Evolutionary conservation across 2,329 filamentous ascomycete genomes (phyloP), one percentile per base, ranked within the genome.

Genomic region (Aurifilum marmelostoma): DNA sequence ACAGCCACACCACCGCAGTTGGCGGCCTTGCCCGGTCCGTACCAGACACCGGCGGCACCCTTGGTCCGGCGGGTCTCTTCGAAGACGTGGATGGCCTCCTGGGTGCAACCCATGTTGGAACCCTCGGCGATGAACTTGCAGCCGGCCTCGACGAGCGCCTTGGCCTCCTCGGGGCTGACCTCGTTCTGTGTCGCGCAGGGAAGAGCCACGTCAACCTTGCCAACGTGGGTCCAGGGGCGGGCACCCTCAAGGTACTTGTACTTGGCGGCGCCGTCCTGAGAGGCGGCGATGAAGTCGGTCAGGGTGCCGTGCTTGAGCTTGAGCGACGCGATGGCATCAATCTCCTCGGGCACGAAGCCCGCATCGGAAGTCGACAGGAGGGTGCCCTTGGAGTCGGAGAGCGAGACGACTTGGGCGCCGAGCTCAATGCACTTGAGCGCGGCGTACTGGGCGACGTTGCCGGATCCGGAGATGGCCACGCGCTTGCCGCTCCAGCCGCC

Each of bases 71-170:
- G 88, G 76, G 90, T 85, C 24, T 86, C 87, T 88, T 98, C 95
- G 80, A 98, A 98, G 73, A 93, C 85, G 77, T 97, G 92, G 77
- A 99, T 97, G 74, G 95, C 95, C 73, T 92, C 94, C 83, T 96
- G 93, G 43, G 94, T 97, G 87, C 94, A 97, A 73, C 96, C 96
- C 96, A 99, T 98, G 89, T 98, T 98, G 83, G 92, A 96, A 68
- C 96, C 96, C 84, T 99, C 96, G 69, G 96, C 96, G 74, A 98
- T 91, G 85, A 93, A 97, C 79, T 91, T 89, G 78, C 87, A 88
- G 74, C 95, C 95, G 70, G 87, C 87, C 63, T 86, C 86, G 70
- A 97, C 88, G 59, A 98, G 88, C 24, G 88, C 89, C 83, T 93
- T 85, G 66, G 94, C 96, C 86, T 99, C 96, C 76, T 96, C 93